These are phyloP conservation scores for Quercus glauca DNA, from an alignment of 306 rosid species.

Conservation along the genomic window DNA sequence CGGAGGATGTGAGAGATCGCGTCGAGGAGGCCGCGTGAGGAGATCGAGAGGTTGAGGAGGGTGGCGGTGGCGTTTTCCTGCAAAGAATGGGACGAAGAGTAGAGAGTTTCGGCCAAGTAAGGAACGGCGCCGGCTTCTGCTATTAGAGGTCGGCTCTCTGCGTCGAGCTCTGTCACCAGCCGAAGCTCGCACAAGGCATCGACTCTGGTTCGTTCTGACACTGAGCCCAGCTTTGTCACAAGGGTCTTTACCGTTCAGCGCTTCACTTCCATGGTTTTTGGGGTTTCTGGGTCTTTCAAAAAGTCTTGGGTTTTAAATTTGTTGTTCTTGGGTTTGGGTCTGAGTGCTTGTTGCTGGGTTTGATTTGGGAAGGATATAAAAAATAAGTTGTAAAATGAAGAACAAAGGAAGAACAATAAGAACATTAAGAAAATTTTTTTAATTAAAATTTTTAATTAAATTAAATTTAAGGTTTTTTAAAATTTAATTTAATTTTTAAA, in stretches of 20 bases:
- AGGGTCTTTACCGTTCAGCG: conserved; percentile 42
- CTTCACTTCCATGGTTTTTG: conserved; percentile 52
- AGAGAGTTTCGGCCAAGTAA: conserved; percentile 63
- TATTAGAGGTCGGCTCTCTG: conserved; percentile 62
- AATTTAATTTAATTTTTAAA: too few relatives aligned
- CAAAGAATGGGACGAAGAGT: conserved; percentile 47
- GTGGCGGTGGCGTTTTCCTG: conserved; percentile 94
- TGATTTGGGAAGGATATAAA: too few relatives aligned
- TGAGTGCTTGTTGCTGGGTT: too few relatives aligned
- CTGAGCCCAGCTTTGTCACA: conserved; percentile 73
- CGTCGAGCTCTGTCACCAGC: conserved; percentile 58
- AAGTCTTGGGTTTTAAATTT: too few relatives aligned
- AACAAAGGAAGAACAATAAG: too few relatives aligned
- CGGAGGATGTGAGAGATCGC: conserved; percentile 71
- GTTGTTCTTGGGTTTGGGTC: too few relatives aligned
- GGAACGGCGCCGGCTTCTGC: conserved; percentile 80
- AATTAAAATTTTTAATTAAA: too few relatives aligned
- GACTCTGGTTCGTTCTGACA: conserved; percentile 62
- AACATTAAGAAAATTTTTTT: too few relatives aligned
- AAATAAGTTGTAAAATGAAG: too few relatives aligned
- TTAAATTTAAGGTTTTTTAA: too few relatives aligned
- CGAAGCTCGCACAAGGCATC: conserved; percentile 69
- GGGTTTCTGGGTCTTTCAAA: too few relatives aligned
- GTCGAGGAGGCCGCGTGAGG: conserved; percentile 76
- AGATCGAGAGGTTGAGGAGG: conserved; percentile 76